Evolutionary conservation across 2,329 filamentous ascomycete genomes (phyloP), one percentile per base, ranked within the genome.

Genomic region (Teratosphaeria viscida): DNA sequence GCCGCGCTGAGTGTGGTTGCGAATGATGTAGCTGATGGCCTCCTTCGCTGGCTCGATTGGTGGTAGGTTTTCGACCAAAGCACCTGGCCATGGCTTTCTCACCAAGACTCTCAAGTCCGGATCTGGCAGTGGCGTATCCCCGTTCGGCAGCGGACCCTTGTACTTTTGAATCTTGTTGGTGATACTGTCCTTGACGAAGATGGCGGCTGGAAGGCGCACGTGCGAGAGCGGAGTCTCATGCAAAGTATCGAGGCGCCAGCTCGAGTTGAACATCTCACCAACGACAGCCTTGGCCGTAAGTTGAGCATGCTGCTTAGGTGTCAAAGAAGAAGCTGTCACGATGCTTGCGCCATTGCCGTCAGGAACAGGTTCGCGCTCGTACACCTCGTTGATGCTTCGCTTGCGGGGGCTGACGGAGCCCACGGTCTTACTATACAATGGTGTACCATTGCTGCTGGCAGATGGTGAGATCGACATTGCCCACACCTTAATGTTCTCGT

Each of bases 21-120:
- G 89, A 70, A 95, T 81, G 60, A 99, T 86, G 73, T 99, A 99
- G 60, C 88, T 95, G 66, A 96, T 78, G 5, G 90, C 86, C 54
- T 86, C 84, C 32, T 78, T 77, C 0, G 83, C 83, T 5, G 86
- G 87, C 23, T 78, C 75, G 0, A 89, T 89, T 0, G 78, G 79
- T 0, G 94, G 94, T 2, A 97, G 79, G 14, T 73, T 75, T 16
- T 81, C 71, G 11, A 91, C 76, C 59, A 80, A 73, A 4, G 87
- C 83, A 16, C 83, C 88, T 11, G 90, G 90, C 90, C 90, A 95
- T 1, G 90, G 89, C 64, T 83, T 82, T 14, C 89, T 83, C 5
- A 90, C 84, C 29, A 90, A 76, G 0, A 95, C 90, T 4, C 79
- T 85, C 57, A 89, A 82, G 68, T 91, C 78, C 4, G 86, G 84